Base-by-base conservation (phyloP, 2,329 filamentous ascomycete species). In the Colletotrichum sp. region DNA sequence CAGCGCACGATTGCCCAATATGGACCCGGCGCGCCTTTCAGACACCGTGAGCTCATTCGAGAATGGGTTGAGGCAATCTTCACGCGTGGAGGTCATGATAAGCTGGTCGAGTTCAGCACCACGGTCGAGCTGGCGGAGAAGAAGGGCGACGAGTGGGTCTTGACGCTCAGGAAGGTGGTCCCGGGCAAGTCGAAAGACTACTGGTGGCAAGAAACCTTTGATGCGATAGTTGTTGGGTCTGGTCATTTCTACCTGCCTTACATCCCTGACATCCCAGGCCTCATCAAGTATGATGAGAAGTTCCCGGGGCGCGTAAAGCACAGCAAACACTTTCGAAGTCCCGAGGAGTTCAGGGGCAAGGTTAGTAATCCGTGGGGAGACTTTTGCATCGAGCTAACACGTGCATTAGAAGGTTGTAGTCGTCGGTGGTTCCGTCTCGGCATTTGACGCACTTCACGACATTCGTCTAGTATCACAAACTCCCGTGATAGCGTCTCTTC, bases 201-300 rank as follows among this genome's bases (percentile, higher is more conserved):
- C 39, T 48, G 39, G 39, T 48, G 39, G 39, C 39, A 48, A 10
- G 39, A 48, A 48, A 48, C 18, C 0, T 48, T 48, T 0, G 39
- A n/a, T 48, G 39, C 39, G 5, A 0, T 48, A 12, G 39, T 48
- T n/a, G 18, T 48, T 18, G 39, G 39, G 0, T 48, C 39, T 12
- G 39, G 18, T 2, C 39, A 48, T 48, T 48, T n/a, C 9, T 48
- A 48, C 3, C 5, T 48, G 18, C 39, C 39, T 12, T 48, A 48
- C 18, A n/a, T 48, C 3, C 39, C 18, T 3, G 39, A 12, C 1
- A 48, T 48, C 0, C 9, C 39, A n/a, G 39, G 39, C 0, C 9
- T 48, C 18, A 12, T 48, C 39, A 48, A 48, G 5, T 48, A 48
- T 4, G 39, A 48, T n/a, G 39, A 48, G 18, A 48, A n/a, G 39